phyloP scores from a whole-genome alignment of 2,329 filamentous ascomycete genomes.

The Teratosphaeria pseudoeucalypti region DNA sequence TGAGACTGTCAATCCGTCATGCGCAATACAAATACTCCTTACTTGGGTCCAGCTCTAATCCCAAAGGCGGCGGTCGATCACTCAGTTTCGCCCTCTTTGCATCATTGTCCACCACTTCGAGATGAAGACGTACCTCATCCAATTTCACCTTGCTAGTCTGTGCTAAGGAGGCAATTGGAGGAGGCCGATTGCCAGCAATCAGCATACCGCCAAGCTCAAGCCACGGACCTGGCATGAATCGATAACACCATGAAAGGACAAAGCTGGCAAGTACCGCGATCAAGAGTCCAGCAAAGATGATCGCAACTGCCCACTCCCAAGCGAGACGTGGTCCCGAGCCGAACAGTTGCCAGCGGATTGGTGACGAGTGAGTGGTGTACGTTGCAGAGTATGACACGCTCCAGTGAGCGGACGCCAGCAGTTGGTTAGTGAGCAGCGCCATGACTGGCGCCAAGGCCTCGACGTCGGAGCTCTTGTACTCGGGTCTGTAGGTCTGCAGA shows the following conservation, averaged over 20 bases:
- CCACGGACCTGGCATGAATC: background rate
- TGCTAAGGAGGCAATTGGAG: background rate
- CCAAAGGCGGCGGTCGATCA: background rate
- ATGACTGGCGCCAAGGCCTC: background rate
- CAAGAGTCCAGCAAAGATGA: background rate
- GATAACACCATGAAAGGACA: background rate
- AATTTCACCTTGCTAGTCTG: background rate
- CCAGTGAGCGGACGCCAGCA: background rate
- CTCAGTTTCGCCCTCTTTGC: background rate
- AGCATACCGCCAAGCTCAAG: background rate
- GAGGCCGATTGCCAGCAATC: background rate
- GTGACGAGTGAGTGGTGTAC: background rate
- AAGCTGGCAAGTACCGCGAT: background rate
- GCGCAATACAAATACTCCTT: background rate
- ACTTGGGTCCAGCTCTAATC: background rate
- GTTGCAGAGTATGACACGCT: background rate
- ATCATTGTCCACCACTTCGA: background rate
- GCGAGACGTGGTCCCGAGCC: background rate
- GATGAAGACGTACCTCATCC: background rate
- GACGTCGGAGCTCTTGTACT: background rate
- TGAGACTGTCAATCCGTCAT: no score
- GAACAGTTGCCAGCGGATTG: background rate
- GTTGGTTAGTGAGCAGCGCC: background rate
- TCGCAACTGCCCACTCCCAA: background rate
- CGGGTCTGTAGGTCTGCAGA: background rate